Conservation (phyloP, 768 basidiomycete species). For the Pilatotrama ljubarskyi region DNA sequence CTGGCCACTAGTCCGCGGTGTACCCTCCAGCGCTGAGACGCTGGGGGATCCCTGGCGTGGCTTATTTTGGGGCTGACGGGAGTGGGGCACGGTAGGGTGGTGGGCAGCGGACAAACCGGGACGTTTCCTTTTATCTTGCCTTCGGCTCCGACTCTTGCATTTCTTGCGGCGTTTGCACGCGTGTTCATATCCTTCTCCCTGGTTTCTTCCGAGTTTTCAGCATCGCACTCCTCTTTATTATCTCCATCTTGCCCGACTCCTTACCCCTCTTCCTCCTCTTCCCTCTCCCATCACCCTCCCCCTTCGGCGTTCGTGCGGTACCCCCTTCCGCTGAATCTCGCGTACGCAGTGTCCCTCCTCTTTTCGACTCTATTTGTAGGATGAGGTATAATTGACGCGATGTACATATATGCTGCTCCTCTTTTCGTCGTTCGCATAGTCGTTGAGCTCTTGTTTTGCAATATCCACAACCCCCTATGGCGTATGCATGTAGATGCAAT, state of each 20-base stretch:
- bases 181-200: no score
- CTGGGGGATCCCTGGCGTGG: not conserved
- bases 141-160: not conserved
- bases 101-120: slow-evolving; percentile 18
- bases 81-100: slow-evolving; percentile 5
- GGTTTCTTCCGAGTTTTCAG: no score
- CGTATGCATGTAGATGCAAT: not conserved
- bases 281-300: not conserved
- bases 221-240: not conserved
- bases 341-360: not conserved
- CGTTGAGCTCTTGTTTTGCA: not conserved
- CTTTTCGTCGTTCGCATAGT: not conserved
- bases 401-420: slow-evolving; percentile 19
- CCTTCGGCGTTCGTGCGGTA: not conserved
- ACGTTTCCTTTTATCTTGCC: slow-evolving; percentile 10
- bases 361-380: slow-evolving; percentile 8
- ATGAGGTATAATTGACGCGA: slow-evolving; percentile 28
- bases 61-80: not conserved
- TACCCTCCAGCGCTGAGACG: not conserved
- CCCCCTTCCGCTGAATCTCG: not conserved
- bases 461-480: not conserved
- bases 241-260: no score
- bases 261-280: not conserved
- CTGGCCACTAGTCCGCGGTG: slow-evolving; percentile 33
- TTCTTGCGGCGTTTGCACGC: no score